These are phyloP conservation scores for Ceratobasidium sp. DNA, from an alignment of 1,284 basidiomycete species.

Conservation along the genomic window DNA sequence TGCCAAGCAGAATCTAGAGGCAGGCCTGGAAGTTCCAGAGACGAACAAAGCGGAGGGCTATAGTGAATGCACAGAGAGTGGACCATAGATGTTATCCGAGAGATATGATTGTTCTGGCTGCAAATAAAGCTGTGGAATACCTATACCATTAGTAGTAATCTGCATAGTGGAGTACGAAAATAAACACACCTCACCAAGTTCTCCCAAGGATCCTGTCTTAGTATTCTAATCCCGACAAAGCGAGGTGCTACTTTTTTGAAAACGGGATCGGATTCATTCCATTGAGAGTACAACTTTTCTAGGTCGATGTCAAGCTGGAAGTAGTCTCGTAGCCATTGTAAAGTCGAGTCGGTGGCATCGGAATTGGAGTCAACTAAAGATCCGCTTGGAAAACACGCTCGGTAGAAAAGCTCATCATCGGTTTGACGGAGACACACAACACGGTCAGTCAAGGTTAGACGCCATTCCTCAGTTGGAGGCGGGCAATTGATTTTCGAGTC, in stretches of 20 bases:
- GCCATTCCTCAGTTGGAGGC: slow-evolving; percentile 67
- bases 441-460: slow-evolving; percentile 78
- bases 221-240: slow-evolving; percentile 74
- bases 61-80: slow-evolving; percentile 76
- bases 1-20: slow-evolving; percentile 65
- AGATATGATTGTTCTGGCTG: slow-evolving; percentile 97
- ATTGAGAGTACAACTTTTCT: slow-evolving; percentile 77
- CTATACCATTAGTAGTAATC: slow-evolving; percentile 2
- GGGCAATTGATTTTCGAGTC: not conserved
- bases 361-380: slow-evolving; percentile 53
- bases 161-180: not conserved
- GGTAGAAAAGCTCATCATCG: slow-evolving; percentile 73
- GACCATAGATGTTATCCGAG: slow-evolving; percentile 90
- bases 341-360: slow-evolving; percentile 68
- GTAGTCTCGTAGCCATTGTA: slow-evolving; percentile 84
- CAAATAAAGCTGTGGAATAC: slow-evolving; percentile 86
- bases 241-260: slow-evolving; percentile 72
- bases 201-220: slow-evolving; percentile 97
- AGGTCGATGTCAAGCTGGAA: slow-evolving; percentile 88
- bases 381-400: slow-evolving; percentile 66
- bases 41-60: slow-evolving; percentile 69
- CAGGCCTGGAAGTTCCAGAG: slow-evolving; percentile 50
- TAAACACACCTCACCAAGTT: slow-evolving; percentile 84
- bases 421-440: slow-evolving; percentile 86
- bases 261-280: slow-evolving; percentile 77